Evolutionary conservation across 805 yeast genomes (phyloP).

Genomic region (Wickerhamiella slavikovae): DNA sequence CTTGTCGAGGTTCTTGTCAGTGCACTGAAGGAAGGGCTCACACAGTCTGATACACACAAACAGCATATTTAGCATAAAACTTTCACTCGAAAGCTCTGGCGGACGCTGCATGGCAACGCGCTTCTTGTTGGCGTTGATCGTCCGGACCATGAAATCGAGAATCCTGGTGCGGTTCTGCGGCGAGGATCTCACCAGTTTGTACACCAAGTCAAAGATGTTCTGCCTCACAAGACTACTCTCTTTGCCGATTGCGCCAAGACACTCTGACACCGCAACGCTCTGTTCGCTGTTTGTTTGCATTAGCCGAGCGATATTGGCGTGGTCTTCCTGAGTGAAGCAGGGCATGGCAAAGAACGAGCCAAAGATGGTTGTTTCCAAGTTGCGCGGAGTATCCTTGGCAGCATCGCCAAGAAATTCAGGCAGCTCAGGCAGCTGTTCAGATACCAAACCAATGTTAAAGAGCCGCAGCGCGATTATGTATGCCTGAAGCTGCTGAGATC

Average conservation of each 20-base stretch:
- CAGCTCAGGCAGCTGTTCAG: slow-evolving; percentile 35
- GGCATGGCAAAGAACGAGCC: slow-evolving; percentile 59
- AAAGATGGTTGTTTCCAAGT: slow-evolving; percentile 43
- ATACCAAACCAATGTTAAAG: slow-evolving; percentile 38
- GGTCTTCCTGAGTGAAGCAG: slow-evolving; percentile 60
- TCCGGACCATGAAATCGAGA: slow-evolving; percentile 45
- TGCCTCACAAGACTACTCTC: slow-evolving; percentile 6
- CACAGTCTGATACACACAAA: slow-evolving; percentile 49
- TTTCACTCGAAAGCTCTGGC: slow-evolving; percentile 48
- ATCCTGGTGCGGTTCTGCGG: slow-evolving; percentile 39
- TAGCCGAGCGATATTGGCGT: slow-evolving; percentile 29
- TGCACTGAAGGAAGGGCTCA: slow-evolving; percentile 60
- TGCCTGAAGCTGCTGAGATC: no score
- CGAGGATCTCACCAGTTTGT: slow-evolving; percentile 59
- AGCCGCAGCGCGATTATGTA: slow-evolving; percentile 36
- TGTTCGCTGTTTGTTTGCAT: slow-evolving; percentile 9
- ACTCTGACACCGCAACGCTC: no score
- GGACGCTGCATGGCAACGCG: slow-evolving; percentile 67
- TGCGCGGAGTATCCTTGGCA: slow-evolving; percentile 29
- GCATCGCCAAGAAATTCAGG: slow-evolving; percentile 29
- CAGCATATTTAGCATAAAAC: slow-evolving; percentile 61
- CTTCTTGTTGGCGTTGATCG: slow-evolving; percentile 67
- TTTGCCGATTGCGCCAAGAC: no score
- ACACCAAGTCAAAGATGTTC: slow-evolving; percentile 46
- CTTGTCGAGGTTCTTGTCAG: slow-evolving; percentile 48